Base-by-base conservation (phyloP, 2,329 filamentous ascomycete genomes). In the Ilyonectria destructans region DNA sequence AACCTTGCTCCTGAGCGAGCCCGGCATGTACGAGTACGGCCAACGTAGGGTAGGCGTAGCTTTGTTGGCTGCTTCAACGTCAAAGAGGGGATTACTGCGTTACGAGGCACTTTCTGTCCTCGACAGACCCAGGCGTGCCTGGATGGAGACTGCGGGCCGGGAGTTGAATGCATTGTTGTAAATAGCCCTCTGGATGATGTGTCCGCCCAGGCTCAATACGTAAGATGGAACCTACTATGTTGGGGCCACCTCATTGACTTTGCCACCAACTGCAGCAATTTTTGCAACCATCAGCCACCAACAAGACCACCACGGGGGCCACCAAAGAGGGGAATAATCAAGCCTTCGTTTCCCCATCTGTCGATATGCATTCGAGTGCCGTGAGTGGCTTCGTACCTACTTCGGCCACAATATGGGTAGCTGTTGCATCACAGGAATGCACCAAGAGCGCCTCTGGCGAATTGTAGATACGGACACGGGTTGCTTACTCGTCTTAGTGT, bases 371-470 rank as follows among this genome's bases (percentile, higher is more conserved):
- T 59, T 23, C 43, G 17, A 43, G 33, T 49, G 49, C 57, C 33
- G 43, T 57, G 62, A 8, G 62, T 57, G 62, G 40, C 62, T 65
- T 59, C 62, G 62, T 65, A 46, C 56, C 56, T 59, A 65, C 62
- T 65, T 65, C 62, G 62, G 57, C 12, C 56, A 46, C 40, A 65
- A 48, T 54, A 51, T 33, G 62, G 48, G 51, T 45, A 51, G 48
- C 31, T 51, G 51, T 60, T 45, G 51, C 57, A 65, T 56, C 46
- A 56, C 51, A 55, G 62, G 62, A 65, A 65, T 65, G 62, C 49
- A 59, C 35, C 29, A 37, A 17, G 37, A 31, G 62, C 31, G 49
- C 45, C 46, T 33, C 48, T 45, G 29, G 46, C 21, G 55, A 54
- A 46, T 46, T 52, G 55, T 58, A 64, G 33, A 19, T 37, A 57